Evolutionary conservation across 2,329 filamentous ascomycete species (phyloP).

Genomic region (Talaromyces rugulosus): DNA sequence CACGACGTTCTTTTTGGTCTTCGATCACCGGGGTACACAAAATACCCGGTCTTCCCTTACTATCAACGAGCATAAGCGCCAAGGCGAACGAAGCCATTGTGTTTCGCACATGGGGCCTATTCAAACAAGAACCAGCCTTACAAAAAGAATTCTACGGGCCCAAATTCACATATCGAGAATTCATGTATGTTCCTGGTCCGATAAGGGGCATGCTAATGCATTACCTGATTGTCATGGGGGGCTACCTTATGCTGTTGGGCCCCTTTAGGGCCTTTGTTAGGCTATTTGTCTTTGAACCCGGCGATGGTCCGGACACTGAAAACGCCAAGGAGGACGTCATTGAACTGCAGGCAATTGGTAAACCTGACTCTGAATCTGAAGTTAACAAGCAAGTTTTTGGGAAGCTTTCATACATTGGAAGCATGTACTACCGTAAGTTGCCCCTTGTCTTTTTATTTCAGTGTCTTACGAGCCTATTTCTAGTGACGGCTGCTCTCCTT

Average conservation of each 20-base stretch:
- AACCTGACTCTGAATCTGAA: neutral
- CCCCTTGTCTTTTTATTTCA: neutral
- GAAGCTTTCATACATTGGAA: constrained; percentile 3
- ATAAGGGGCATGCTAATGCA: constrained; percentile 3
- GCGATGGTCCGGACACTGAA: neutral
- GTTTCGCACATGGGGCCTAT: neutral
- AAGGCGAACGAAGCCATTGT: constrained; percentile 2
- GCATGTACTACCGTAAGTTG: constrained; percentile 2
- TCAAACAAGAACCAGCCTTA: neutral
- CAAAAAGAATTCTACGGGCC: neutral
- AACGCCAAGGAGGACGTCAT: neutral
- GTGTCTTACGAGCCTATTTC: neutral
- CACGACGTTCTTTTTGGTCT: neutral
- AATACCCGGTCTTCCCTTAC: neutral
- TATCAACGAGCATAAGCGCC: constrained; percentile 1
- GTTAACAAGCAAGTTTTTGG: neutral
- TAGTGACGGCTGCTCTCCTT: neutral
- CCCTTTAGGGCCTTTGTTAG: neutral
- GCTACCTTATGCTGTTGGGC: neutral
- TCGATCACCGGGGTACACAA: neutral
- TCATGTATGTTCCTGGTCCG: constrained; percentile 1
- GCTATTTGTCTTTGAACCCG: neutral
- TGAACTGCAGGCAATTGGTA: neutral
- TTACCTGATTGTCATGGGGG: neutral
- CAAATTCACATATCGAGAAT: neutral